Base-by-base conservation (phyloP, 192 early-diverging fungal species). In the Podila minutissima region DNA sequence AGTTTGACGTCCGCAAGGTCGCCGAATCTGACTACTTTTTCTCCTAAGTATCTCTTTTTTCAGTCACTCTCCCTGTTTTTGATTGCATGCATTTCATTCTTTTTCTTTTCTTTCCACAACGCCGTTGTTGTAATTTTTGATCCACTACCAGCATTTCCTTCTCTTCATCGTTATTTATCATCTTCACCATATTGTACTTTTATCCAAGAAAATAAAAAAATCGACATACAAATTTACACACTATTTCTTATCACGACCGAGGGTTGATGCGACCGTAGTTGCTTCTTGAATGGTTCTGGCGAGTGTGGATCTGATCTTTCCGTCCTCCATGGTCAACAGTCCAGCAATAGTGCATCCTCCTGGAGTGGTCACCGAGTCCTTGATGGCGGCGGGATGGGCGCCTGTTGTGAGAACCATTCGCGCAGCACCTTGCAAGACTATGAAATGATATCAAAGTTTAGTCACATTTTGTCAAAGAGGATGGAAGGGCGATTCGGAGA, bases 21-120 rank as follows among this genome's bases (percentile, higher is more conserved):
- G 88, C 86, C 69, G 85, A 93, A 17, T 95, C 93, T 53, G 86
- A 85, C 20, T 99, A 98, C 83, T 99, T 99, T 71, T 99, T 99
- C 88, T 92, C 96, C 69, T 99, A 89, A 76, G 48, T 11, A 29
- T 19, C 5, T 28, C 22, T 8, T 28, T 28, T 63, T 19, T 26
- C 3, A 2, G 11, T 50, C 55, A 9, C 28, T 53, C 51, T 17
- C 5, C 24, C 3, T 48, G n/a, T 29, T 19, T 19, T 46, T 37
- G 17, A 29, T 62, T 22, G 13, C 3, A 10, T 38, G 49, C 59
- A 17, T 46, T 33, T 57, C 4, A 24, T 22, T 13, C 50, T 33
- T 32, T 31, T 68, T 72, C 5, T 28, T 31, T 62, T 64, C 62
- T 51, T 24, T 46, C 41, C 41, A 46, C 41, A 46, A 46, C 41